These are phyloP conservation scores for Talaromyces rugulosus DNA, from an alignment of 2,329 filamentous ascomycete species.

Conservation along the genomic window DNA sequence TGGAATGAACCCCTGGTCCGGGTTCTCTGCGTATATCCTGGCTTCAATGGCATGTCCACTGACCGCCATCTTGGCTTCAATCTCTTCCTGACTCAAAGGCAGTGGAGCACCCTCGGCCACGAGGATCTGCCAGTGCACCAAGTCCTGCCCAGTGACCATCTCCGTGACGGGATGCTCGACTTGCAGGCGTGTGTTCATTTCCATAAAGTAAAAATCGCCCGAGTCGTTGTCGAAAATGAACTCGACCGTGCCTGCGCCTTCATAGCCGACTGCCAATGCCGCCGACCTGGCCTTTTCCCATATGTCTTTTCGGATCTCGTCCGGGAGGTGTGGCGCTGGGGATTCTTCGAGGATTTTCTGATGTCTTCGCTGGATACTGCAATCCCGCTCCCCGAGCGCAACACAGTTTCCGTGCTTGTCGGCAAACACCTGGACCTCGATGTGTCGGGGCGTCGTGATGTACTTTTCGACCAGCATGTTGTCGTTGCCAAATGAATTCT, in stretches of 20 bases:
- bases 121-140: slow-evolving; percentile 93
- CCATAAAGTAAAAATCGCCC: slow-evolving; percentile 66
- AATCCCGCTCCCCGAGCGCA: slow-evolving; percentile 61
- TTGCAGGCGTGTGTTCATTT: slow-evolving; percentile 78
- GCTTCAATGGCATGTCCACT: slow-evolving; percentile 90
- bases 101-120: slow-evolving; percentile 70
- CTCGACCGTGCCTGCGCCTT: slow-evolving; percentile 64
- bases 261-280: slow-evolving; percentile 60
- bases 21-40: slow-evolving; percentile 93
- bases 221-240: slow-evolving; percentile 67
- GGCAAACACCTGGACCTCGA: slow-evolving; percentile 65
- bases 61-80: slow-evolving; percentile 65
- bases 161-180: slow-evolving; percentile 95
- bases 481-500: slow-evolving; percentile 62
- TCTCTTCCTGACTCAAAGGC: slow-evolving; percentile 61
- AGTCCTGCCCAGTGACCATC: slow-evolving; percentile 68
- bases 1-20: slow-evolving; percentile 84
- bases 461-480: slow-evolving; percentile 66
- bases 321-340: slow-evolving; percentile 58
- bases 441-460: slow-evolving; percentile 62
- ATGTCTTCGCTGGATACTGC: slow-evolving; percentile 62
- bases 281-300: slow-evolving; percentile 63
- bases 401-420: slow-evolving; percentile 63
- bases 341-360: slow-evolving; percentile 66
- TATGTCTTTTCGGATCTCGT: slow-evolving; percentile 57